Percentiles rank a stretch among this genome's conserved stretches.
phyloP scores from a whole-genome alignment of 257 asterid species.

The Plectranthus barbatus region DNA sequence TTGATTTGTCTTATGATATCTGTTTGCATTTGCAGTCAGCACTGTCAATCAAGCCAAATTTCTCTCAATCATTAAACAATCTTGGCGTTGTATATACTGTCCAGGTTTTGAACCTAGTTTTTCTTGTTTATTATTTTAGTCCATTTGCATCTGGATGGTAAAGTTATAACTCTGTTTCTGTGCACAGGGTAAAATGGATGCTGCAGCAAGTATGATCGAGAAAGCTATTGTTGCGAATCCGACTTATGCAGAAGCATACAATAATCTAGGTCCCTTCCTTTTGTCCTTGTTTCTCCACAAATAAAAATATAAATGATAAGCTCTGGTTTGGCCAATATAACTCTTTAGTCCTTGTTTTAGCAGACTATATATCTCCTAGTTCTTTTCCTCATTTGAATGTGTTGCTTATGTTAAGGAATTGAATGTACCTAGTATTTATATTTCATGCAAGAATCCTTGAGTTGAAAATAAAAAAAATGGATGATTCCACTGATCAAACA shows the following conservation, averaged over 20 bases:
- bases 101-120: constrained; percentile 54
- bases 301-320: background rate
- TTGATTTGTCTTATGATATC: constrained; percentile 13
- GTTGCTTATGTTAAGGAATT: background rate
- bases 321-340: background rate
- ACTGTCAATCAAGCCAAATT: constrained; percentile 86
- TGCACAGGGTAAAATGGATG: constrained; percentile 96
- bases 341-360: background rate
- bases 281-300: background rate
- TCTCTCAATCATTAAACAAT: constrained; percentile 96
- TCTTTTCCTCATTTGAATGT: background rate
- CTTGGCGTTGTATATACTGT: constrained; percentile 99
- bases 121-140: background rate
- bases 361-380: background rate
- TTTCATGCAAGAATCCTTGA: background rate
- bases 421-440: background rate
- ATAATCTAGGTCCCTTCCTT: constrained; percentile 66
- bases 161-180: constrained; percentile 7
- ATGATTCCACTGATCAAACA: background rate
- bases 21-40: constrained; percentile 61
- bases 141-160: background rate
- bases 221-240: constrained; percentile 98
- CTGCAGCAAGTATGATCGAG: constrained; percentile 95
- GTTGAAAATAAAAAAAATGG: background rate
- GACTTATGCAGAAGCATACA: constrained; percentile 99